phyloP scores from a whole-genome alignment of 1,284 basidiomycete genomes.

The Boletellus sp. region DNA sequence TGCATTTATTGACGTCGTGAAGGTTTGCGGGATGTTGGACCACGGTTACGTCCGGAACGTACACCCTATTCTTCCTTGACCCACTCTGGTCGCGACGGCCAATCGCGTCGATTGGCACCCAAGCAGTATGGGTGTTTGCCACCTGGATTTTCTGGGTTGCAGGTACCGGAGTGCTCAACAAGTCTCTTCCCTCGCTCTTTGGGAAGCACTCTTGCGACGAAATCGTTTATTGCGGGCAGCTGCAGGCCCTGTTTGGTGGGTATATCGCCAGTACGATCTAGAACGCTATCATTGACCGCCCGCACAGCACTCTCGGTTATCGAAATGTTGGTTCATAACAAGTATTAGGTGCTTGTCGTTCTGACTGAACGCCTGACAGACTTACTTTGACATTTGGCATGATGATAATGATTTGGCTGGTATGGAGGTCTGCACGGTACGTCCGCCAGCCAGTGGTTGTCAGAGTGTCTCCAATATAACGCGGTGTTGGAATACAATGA shows the following conservation, averaged over 20 bases:
- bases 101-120: slow-evolving; percentile 52
- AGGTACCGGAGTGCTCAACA: slow-evolving; percentile 46
- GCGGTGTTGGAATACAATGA: slow-evolving; percentile 1
- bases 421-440: slow-evolving; percentile 45
- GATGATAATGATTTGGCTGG: slow-evolving; percentile 43
- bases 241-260: slow-evolving; percentile 49
- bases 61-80: slow-evolving; percentile 53
- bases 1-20: slow-evolving; percentile 9
- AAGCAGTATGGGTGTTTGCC: slow-evolving; percentile 49
- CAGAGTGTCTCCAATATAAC: slow-evolving; percentile 25
- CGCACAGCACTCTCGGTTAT: slow-evolving; percentile 41
- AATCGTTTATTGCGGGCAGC: slow-evolving; percentile 51
- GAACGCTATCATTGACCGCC: slow-evolving; percentile 9
- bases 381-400: slow-evolving; percentile 44
- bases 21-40: slow-evolving; percentile 61
- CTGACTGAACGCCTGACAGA: slow-evolving; percentile 25
- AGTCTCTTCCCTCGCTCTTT: slow-evolving; percentile 42
- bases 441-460: slow-evolving; percentile 30
- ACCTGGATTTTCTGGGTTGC: slow-evolving; percentile 59
- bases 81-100: slow-evolving; percentile 49
- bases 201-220: slow-evolving; percentile 34
- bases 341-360: background rate
- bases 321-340: slow-evolving; percentile 39
- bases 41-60: slow-evolving; percentile 44
- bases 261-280: background rate